Evolutionary conservation across 2,329 filamentous ascomycete species (phyloP).

Genomic region (Penicillium sp.): DNA sequence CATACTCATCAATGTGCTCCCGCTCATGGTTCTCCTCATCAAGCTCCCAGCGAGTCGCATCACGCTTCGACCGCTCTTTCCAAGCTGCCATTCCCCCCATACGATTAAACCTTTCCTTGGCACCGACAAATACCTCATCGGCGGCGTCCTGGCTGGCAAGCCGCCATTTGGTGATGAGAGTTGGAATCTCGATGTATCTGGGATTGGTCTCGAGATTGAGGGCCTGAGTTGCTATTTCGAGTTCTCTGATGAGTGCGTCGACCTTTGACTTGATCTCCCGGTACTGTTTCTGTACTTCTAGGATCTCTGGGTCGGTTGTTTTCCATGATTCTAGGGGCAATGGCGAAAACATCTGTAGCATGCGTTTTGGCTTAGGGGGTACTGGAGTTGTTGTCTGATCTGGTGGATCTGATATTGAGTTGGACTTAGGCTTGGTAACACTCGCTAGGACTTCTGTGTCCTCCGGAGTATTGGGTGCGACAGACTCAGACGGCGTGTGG

Average conservation of each 20-base stretch:
- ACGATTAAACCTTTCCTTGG: slow-evolving; percentile 58
- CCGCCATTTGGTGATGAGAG: slow-evolving; percentile 60
- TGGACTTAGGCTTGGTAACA: not conserved
- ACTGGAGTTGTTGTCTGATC: slow-evolving; percentile 1
- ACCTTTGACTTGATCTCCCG: slow-evolving; percentile 32
- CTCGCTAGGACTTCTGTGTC: not conserved
- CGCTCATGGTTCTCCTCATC: slow-evolving; percentile 39
- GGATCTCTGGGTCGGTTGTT: slow-evolving; percentile 25
- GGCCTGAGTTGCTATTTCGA: slow-evolving; percentile 55
- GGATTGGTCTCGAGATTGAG: slow-evolving; percentile 46
- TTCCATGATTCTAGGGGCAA: slow-evolving; percentile 7
- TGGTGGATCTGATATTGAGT: not conserved
- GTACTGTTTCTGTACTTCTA: slow-evolving; percentile 38
- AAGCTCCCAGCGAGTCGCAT: slow-evolving; percentile 41
- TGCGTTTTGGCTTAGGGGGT: slow-evolving; percentile 4
- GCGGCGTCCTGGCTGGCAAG: slow-evolving; percentile 60
- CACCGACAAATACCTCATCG: slow-evolving; percentile 63
- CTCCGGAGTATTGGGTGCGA: not conserved
- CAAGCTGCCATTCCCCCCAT: slow-evolving; percentile 63
- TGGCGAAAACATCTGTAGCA: slow-evolving; percentile 7
- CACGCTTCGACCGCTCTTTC: slow-evolving; percentile 49
- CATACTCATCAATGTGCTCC: slow-evolving; percentile 33
- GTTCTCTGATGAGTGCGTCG: slow-evolving; percentile 36
- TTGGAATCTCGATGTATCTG: slow-evolving; percentile 55
- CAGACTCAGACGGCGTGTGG: slow-evolving; percentile 10